phyloP scores from a whole-genome alignment of 2,329 filamentous ascomycete genomes.

The Fusarium verticillioides region DNA sequence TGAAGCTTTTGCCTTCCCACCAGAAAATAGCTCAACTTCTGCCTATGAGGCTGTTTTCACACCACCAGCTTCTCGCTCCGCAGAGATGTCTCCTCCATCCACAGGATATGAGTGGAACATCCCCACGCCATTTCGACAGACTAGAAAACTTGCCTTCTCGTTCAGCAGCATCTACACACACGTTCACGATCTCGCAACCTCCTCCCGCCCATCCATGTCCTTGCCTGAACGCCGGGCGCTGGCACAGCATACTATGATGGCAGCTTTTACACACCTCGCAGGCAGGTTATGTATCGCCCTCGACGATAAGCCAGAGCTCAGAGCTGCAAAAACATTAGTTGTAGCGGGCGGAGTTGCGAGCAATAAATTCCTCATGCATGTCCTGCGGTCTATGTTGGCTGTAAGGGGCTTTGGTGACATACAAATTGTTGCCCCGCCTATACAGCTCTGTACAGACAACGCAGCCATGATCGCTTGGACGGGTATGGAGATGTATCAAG shows the following conservation, averaged over 20 bases:
- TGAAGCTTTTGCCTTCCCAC: conserved; percentile 81
- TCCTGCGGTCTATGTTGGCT: conserved; percentile 69
- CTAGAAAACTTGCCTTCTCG: conserved; percentile 71
- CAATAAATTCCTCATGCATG: conserved; percentile 79
- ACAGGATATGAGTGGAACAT: conserved; percentile 70
- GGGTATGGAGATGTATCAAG: conserved; percentile 89
- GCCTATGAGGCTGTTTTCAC: conserved; percentile 61
- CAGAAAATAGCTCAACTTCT: conserved; percentile 11
- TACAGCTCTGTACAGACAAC: conserved; percentile 88
- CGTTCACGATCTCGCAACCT: conserved; percentile 55
- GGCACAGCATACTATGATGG: conserved; percentile 78
- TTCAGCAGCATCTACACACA: conserved; percentile 77
- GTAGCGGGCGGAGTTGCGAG: conserved; percentile 91
- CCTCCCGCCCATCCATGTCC: conserved; percentile 55
- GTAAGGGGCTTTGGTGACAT: conserved; percentile 73
- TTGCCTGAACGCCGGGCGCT: conserved; percentile 73
- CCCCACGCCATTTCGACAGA: conserved; percentile 71
- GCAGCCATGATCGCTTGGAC: conserved; percentile 98
- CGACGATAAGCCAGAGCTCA: conserved; percentile 45
- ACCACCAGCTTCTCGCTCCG: conserved; percentile 66
- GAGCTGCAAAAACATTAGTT: conserved; percentile 72
- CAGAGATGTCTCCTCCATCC: conserved; percentile 62
- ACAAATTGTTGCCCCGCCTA: conserved; percentile 77
- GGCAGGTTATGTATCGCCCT: conserved; percentile 79
- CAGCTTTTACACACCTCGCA: conserved; percentile 88